Evolutionary conservation across 2,329 filamentous ascomycete species (phyloP).

Genomic region (Pezicula carpinea): DNA sequence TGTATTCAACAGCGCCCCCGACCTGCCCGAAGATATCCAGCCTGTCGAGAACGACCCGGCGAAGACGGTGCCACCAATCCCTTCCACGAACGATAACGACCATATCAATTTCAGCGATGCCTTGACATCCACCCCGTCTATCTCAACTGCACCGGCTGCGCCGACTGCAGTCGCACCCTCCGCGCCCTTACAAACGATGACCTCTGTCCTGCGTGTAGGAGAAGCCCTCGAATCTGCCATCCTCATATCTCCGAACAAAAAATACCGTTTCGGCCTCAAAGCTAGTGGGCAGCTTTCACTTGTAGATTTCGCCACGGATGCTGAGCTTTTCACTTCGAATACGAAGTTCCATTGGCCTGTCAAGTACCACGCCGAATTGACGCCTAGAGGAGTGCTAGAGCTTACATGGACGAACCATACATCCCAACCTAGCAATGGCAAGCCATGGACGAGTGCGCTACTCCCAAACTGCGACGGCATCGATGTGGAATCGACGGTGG

Average conservation of each 20-base stretch:
- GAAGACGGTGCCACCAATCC: not conserved
- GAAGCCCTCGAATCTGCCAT: conserved; percentile 2
- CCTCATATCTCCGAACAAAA: conserved; percentile 11
- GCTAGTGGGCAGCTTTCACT: conserved; percentile 15
- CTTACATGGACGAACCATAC: conserved; percentile 16
- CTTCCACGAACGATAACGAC: not conserved
- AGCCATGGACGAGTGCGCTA: conserved; percentile 15
- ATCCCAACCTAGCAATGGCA: conserved; percentile 11
- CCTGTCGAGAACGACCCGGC: not conserved
- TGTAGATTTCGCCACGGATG: conserved; percentile 7
- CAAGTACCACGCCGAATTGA: conserved; percentile 15
- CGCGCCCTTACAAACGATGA: not conserved
- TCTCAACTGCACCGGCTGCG: not conserved
- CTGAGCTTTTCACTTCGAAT: conserved; percentile 16
- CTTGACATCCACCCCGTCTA: not conserved
- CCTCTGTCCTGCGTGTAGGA: not conserved
- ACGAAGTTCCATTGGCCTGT: conserved; percentile 18
- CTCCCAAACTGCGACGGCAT: conserved; percentile 11
- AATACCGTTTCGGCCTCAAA: conserved; percentile 10
- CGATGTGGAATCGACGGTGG: not conserved
- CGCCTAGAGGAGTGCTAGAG: conserved; percentile 12
- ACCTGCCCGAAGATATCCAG: not conserved
- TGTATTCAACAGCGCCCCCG: not conserved
- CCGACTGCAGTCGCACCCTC: not conserved
- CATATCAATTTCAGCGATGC: not conserved